These are phyloP conservation scores for Candida glaebosa DNA, from an alignment of 805 yeast genomes.

Conservation along the genomic window DNA sequence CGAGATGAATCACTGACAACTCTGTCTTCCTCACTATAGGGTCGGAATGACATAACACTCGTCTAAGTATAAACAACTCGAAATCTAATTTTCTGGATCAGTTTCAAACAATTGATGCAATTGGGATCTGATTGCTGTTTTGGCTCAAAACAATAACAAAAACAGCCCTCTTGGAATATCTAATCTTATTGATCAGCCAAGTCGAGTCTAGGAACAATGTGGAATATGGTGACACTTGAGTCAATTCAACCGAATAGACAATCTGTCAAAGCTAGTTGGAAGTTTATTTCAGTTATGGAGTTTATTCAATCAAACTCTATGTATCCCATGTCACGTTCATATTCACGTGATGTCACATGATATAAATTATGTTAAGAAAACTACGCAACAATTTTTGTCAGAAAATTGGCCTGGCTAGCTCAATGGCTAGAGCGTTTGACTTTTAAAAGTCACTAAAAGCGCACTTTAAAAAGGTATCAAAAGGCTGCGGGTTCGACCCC, in stretches of 20 bases:
- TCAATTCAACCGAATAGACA: too few species aligned
- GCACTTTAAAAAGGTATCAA: constrained; percentile 5
- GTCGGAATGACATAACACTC: constrained; percentile 13
- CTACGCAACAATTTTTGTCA: background rate
- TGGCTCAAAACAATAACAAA: background rate
- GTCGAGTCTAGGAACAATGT: background rate
- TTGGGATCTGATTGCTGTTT: constrained; percentile 1
- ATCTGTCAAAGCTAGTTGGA: too few species aligned
- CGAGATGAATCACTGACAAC: constrained; percentile 31
- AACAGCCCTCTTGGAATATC: background rate
- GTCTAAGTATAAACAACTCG: background rate
- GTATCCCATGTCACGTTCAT: too few species aligned
- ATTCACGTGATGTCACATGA: too few species aligned
- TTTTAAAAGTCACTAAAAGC: constrained; percentile 4
- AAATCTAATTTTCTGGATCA: background rate
- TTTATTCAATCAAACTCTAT: too few species aligned
- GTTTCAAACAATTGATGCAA: background rate
- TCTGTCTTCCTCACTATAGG: constrained; percentile 19
- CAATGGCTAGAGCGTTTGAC: constrained; percentile 9
- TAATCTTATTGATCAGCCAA: background rate
- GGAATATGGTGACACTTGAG: too few species aligned
- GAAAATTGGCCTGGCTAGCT: constrained; percentile 6
- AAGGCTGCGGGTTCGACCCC: constrained; percentile 9
- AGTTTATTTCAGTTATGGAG: too few species aligned
- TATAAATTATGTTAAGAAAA: too few species aligned